Conservation (phyloP, 83 land plant species). For the Picea abies region DNA sequence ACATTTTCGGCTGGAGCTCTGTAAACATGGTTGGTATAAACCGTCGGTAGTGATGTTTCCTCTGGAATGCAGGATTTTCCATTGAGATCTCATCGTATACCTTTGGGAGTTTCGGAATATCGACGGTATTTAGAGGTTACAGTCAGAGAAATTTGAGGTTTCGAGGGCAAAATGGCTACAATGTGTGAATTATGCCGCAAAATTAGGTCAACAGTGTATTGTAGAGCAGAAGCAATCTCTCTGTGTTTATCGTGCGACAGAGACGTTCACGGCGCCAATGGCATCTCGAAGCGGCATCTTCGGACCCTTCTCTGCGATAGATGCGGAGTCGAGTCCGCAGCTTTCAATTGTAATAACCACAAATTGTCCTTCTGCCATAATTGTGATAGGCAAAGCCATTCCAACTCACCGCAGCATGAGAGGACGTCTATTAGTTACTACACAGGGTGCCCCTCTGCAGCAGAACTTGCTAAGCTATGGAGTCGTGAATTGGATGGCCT, state of each 20-base stretch:
- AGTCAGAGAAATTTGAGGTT: not conserved
- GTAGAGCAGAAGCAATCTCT: slow-evolving; percentile 40
- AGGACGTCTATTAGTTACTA: too few species aligned
- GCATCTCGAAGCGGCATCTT: slow-evolving; percentile 34
- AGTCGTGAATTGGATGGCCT: too few species aligned
- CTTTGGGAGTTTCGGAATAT: too few species aligned
- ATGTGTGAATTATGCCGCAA: slow-evolving; percentile 42
- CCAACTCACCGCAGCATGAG: not conserved
- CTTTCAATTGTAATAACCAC: slow-evolving; percentile 35
- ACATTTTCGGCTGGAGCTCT: too few species aligned
- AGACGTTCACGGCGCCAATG: slow-evolving; percentile 51
- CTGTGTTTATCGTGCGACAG: slow-evolving; percentile 10
- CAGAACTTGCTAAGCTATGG: too few species aligned
- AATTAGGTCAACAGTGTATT: slow-evolving; percentile 34
- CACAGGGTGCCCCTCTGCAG: too few species aligned
- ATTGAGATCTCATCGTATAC: too few species aligned
- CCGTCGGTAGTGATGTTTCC: too few species aligned
- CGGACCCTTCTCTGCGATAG: slow-evolving; percentile 33
- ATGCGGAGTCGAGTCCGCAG: slow-evolving; percentile 27
- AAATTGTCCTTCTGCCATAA: slow-evolving; percentile 29
- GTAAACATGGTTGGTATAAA: too few species aligned
- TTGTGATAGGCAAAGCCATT: slow-evolving; percentile 27
- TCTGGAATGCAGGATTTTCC: too few species aligned
- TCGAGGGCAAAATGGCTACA: not conserved
- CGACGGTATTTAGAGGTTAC: too few species aligned